These are phyloP conservation scores for Tolypocladium tundrense DNA, from an alignment of 2,329 filamentous ascomycete species.

Conservation along the genomic window DNA sequence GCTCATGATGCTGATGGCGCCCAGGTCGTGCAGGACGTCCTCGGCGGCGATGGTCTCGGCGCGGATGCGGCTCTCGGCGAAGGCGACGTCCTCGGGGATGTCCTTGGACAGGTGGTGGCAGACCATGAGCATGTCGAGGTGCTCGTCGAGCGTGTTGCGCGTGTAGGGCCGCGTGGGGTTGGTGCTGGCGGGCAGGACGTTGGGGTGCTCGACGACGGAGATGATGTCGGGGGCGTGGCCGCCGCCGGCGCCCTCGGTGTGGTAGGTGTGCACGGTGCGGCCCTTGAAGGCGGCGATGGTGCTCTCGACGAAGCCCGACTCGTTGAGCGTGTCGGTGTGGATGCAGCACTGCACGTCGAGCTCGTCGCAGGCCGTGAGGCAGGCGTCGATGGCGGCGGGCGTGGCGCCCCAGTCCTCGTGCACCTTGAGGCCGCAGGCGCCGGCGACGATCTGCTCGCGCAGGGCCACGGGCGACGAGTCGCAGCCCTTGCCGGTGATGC, in stretches of 20 bases:
- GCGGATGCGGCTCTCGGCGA: conserved; percentile 87
- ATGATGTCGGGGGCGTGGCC: conserved; percentile 97
- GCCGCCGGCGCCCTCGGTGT: conserved; percentile 90
- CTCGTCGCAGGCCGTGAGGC: conserved; percentile 77
- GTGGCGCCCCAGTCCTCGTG: conserved; percentile 96
- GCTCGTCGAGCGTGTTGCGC: conserved; percentile 85
- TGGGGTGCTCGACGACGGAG: conserved; percentile 75
- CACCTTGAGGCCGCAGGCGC: conserved; percentile 82
- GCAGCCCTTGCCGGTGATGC: conserved; percentile 90
- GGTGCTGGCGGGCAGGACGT: conserved; percentile 83
- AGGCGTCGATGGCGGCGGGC: conserved; percentile 82
- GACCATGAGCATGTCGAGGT: conserved; percentile 97
- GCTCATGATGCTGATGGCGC: conserved; percentile 96
- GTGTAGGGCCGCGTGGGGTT: conserved; percentile 91
- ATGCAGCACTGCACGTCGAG: conserved; percentile 89
- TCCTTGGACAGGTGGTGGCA: conserved; percentile 89
- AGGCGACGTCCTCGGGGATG: conserved; percentile 91
- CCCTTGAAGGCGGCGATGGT: conserved; percentile 78
- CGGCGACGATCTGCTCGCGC: conserved; percentile 70
- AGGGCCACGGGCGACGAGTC: conserved; percentile 63
- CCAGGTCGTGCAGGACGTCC: conserved; percentile 88
- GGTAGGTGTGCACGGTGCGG: conserved; percentile 90
- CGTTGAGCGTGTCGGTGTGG: conserved; percentile 92
- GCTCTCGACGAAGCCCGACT: conserved; percentile 92
- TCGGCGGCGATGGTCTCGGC: conserved; percentile 95